Conservation (phyloP, 345 rosid species). For the Tarenaya hassleriana region DNA sequence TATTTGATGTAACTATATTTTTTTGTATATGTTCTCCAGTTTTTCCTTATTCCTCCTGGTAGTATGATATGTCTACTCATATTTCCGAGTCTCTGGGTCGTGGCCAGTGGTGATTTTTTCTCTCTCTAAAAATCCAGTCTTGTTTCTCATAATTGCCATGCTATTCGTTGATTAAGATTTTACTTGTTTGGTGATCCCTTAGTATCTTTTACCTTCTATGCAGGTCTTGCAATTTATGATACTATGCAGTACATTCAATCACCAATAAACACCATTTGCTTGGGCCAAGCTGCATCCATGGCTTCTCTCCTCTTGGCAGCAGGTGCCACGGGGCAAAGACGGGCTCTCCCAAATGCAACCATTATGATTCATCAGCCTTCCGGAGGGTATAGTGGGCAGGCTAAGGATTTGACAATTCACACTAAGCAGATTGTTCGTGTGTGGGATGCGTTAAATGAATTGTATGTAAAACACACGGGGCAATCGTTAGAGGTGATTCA, state of each 20-base stretch:
- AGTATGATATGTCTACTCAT: neutral
- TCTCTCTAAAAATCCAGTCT: too few species aligned
- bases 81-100: neutral
- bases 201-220: neutral
- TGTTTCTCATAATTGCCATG: neutral
- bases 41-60: neutral
- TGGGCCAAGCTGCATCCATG: slow-evolving; percentile 98
- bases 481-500: slow-evolving; percentile 56
- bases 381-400: slow-evolving; percentile 91
- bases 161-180: neutral
- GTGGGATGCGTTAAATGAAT: slow-evolving; percentile 64
- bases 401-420: slow-evolving; percentile 79
- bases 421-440: slow-evolving; percentile 79
- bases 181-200: too few species aligned
- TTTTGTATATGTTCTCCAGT: neutral
- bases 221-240: slow-evolving; percentile 87
- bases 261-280: slow-evolving; percentile 72
- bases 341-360: slow-evolving; percentile 77
- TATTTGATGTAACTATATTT: too few species aligned
- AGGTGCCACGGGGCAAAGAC: slow-evolving; percentile 78
- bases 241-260: slow-evolving; percentile 89
- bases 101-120: neutral
- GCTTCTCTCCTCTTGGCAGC: slow-evolving; percentile 85
- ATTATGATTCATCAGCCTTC: slow-evolving; percentile 93
- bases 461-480: slow-evolving; percentile 69